A percentile compares a stretch with the other conserved stretches of the same genome.
Conservation (phyloP, 441 rosid genomes). For the Theobroma grandiflorum region DNA sequence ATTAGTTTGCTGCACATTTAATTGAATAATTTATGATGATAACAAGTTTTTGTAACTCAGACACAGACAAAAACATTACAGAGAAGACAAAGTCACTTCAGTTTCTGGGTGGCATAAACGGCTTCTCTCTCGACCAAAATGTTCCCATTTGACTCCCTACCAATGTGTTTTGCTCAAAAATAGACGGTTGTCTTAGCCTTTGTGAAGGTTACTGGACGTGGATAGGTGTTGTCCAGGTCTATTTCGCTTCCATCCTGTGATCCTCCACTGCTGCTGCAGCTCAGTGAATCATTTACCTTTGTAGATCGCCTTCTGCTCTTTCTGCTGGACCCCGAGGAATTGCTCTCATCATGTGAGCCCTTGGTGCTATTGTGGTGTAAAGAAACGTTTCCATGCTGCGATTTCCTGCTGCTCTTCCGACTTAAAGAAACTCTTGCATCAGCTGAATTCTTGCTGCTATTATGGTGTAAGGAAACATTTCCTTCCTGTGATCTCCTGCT, state of each 20-base stretch:
- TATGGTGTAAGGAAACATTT: constrained; percentile 35
- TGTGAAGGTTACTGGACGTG: neutral
- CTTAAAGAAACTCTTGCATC: neutral
- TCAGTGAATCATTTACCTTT: neutral
- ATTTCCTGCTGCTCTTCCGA: constrained; percentile 5
- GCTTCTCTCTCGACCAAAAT: neutral
- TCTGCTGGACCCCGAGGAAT: neutral
- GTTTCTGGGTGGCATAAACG: neutral
- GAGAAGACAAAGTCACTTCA: neutral
- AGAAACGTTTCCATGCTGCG: neutral
- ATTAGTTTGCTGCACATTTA: neutral
- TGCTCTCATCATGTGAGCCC: neutral
- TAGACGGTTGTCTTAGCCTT: neutral
- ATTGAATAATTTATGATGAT: neutral
- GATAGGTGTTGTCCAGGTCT: neutral
- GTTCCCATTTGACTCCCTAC: neutral
- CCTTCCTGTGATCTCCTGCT: constrained; percentile 6
- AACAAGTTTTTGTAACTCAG: neutral
- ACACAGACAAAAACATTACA: neutral
- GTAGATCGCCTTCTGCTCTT: neutral
- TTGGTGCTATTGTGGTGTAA: neutral
- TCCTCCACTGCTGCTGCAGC: neutral
- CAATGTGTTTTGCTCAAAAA: neutral
- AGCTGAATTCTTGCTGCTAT: constrained; percentile 28
- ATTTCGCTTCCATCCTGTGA: neutral